Percentiles rank a stretch among this genome's conserved stretches.
phyloP scores from a whole-genome alignment of 2,329 filamentous ascomycete species.

The Lecanosticta acicola region DNA sequence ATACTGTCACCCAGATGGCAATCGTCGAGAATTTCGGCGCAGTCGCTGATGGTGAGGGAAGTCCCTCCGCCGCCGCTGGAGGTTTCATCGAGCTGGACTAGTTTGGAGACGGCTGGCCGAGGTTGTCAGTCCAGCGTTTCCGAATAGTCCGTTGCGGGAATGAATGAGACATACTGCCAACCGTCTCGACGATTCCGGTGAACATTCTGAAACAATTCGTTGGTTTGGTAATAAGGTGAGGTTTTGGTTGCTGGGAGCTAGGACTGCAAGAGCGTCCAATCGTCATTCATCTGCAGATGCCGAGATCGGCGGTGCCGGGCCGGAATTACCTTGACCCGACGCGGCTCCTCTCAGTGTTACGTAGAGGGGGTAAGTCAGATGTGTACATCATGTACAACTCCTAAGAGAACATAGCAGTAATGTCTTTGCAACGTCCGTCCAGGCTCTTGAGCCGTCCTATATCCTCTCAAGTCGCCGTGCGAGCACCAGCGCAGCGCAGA shows the following conservation, averaged over 20 bases:
- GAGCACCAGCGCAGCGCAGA: slow-evolving; percentile 25
- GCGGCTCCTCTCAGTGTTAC: too few species aligned
- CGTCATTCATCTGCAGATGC: slow-evolving; percentile 2
- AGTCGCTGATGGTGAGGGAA: slow-evolving; percentile 76
- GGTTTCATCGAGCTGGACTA: slow-evolving; percentile 73
- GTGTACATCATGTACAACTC: background rate
- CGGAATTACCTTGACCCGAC: background rate
- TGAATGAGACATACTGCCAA: slow-evolving; percentile 65
- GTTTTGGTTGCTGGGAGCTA: background rate
- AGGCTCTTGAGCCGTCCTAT: slow-evolving; percentile 15
- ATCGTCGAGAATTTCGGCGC: slow-evolving; percentile 72
- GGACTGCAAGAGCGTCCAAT: background rate
- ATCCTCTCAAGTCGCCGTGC: slow-evolving; percentile 5
- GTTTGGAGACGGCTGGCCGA: slow-evolving; percentile 67
- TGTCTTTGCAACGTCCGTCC: slow-evolving; percentile 20
- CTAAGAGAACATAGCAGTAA: slow-evolving; percentile 1
- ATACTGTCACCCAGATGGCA: slow-evolving; percentile 89
- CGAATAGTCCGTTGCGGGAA: slow-evolving; percentile 17
- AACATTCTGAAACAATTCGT: slow-evolving; percentile 61
- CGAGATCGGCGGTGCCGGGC: background rate
- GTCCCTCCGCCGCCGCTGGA: slow-evolving; percentile 69
- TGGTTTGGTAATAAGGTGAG: background rate
- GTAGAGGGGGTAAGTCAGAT: background rate
- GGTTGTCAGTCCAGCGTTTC: slow-evolving; percentile 31
- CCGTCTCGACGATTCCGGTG: slow-evolving; percentile 85